Evolutionary conservation across 163 green algal genomes (phyloP).

Genomic region (Chlamydomonas reinhardtii): DNA sequence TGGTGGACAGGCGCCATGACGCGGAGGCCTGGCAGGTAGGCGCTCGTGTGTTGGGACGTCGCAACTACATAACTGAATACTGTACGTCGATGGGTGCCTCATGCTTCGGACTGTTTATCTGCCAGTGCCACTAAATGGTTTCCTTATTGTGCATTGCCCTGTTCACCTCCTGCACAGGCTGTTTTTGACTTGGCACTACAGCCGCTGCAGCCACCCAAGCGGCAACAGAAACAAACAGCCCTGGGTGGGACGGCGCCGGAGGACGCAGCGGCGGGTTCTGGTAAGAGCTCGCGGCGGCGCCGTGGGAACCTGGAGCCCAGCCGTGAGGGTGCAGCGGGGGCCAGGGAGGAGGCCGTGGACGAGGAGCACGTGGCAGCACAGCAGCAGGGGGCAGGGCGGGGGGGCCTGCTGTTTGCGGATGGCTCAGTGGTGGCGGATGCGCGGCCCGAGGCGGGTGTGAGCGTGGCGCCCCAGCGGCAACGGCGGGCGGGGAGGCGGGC

Average conservation of each 20-base stretch:
- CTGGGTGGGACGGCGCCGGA: too few relatives aligned
- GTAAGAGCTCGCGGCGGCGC: background rate
- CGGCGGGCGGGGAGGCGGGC: background rate
- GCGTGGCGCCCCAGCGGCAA: background rate
- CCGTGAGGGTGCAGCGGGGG: background rate
- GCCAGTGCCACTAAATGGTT: too few relatives aligned
- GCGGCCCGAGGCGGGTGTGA: background rate
- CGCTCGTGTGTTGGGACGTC: background rate
- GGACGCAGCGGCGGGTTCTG: background rate
- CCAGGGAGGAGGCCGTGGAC: too few relatives aligned
- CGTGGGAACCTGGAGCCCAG: background rate
- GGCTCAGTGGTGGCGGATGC: conserved; percentile 12
- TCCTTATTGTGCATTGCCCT: too few relatives aligned
- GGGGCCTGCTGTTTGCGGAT: background rate
- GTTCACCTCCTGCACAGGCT: background rate
- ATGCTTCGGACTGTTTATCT: too few relatives aligned
- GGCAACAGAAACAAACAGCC: background rate
- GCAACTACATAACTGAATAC: too few relatives aligned
- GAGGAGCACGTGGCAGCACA: too few relatives aligned
- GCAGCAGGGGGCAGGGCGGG: background rate
- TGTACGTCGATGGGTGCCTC: too few relatives aligned
- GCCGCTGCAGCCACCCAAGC: background rate
- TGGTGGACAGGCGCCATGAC: conserved; percentile 23
- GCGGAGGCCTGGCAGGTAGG: background rate
- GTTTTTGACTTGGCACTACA: conserved; percentile 26